Conservation (phyloP, 768 basidiomycete genomes). For the Mycena sanguinolenta region DNA sequence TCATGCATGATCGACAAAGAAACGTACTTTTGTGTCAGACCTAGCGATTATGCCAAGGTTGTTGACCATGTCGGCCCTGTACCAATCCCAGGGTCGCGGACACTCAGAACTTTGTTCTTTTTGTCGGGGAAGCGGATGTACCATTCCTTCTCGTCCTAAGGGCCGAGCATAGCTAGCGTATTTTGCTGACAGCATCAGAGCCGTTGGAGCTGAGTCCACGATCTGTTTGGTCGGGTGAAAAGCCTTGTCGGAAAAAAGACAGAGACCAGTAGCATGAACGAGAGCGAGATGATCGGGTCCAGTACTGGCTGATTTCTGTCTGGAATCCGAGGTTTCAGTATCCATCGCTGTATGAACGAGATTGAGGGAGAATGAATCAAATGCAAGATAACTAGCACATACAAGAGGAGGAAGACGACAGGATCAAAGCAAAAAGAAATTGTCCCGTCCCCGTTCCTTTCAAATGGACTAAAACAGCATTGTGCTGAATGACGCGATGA, state of each 20-base stretch:
- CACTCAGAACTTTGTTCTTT: conserved; percentile 90
- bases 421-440: conserved; percentile 25
- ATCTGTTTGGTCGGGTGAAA: conserved; percentile 99
- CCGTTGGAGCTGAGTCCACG: conserved; percentile 97
- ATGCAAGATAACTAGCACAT: conserved; percentile 36
- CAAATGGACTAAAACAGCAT: conserved; percentile 4
- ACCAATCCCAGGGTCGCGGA: conserved; percentile 97
- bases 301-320: conserved; percentile 99
- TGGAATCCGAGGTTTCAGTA: conserved; percentile 95
- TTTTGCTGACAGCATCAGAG: conserved; percentile 99
- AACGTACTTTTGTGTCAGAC: conserved; percentile 88
- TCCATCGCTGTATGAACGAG: conserved; percentile 63
- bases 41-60: conserved; percentile 97
- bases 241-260: conserved; percentile 83
- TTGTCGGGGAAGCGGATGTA: conserved; percentile 96
- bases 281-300: conserved; percentile 86
- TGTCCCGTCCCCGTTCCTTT: conserved; percentile 25
- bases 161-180: conserved; percentile 91
- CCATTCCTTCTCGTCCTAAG: conserved; percentile 93
- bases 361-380: conserved; percentile 32
- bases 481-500: no score
- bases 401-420: conserved; percentile 29
- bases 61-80: conserved; percentile 99
- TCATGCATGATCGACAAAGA: conserved; percentile 17
- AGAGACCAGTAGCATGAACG: conserved; percentile 14